Evolutionary conservation across 306 rosid species (phyloP), one percentile per base, ranked within the genome.

Genomic region (Acacia crassicarpa): DNA sequence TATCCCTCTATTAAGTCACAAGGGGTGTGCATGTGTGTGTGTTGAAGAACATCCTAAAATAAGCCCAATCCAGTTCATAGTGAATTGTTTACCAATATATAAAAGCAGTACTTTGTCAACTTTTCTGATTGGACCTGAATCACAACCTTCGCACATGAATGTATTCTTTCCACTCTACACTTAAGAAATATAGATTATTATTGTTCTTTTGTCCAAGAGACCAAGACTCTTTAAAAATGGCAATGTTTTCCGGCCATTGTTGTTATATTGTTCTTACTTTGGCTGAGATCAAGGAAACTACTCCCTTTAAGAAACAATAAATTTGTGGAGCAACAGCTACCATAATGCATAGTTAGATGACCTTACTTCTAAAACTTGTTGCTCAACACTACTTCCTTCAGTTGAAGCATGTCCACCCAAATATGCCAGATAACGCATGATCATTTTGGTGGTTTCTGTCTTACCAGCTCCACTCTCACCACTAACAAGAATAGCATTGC

Each of bases 401-500:
- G 92, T 79, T 74, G 90, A 92, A 75, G 85, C 75, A 69, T 84
- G 83, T 67, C 98, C 97, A 72, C 97, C 98, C 85, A 94, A 85
- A 90, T 66, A 92, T 81, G 97, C 98, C 81, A 94, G 92, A 91
- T 94, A 94, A 58, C 84, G 89, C 98, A 94, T 92, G 80, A 94
- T 94, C 97, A 91, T 90, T 90, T 94, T 94, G 75, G 98, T 91
- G 81, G 97, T 94, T 88, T 94, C 98, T 33, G 98, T 94, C 89
- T 94, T 92, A 78, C 98, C 98, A 68, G 98, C 94, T 58, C 98
- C 98, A 49, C 98, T 94, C 86, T 94, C 98, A 72, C 98, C 96
- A 69, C 98, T 94, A 74, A 94, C 98, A 69, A 92, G 91, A 90
- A 94, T 92, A 67, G 94, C 92, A 84, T 92, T 94, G 90, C 89